phyloP scores from a whole-genome alignment of 2,329 filamentous ascomycete genomes.

The Shiraia bambusicola region DNA sequence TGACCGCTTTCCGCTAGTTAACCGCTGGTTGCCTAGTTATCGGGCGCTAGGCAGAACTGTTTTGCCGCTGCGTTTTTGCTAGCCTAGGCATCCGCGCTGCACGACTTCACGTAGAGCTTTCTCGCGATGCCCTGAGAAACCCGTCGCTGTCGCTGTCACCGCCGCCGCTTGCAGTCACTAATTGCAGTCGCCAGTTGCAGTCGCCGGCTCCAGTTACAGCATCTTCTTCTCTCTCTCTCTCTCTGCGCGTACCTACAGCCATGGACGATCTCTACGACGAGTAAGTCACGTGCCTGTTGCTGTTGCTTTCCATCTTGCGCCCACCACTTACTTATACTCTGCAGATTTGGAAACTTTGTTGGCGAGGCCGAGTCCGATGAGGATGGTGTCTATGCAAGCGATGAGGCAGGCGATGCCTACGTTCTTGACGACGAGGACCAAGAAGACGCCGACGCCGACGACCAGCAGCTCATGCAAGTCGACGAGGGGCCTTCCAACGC shows the following conservation, averaged over 20 bases:
- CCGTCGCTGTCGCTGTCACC: no score
- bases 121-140: no score
- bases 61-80: slow-evolving; percentile 26
- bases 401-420: slow-evolving; percentile 77
- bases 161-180: no score
- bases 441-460: slow-evolving; percentile 51
- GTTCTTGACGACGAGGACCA: slow-evolving; percentile 63
- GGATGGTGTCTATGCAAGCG: slow-evolving; percentile 71
- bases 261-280: slow-evolving; percentile 99
- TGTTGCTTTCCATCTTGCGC: no score
- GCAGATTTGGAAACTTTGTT: slow-evolving; percentile 96
- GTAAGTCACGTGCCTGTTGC: slow-evolving; percentile 49
- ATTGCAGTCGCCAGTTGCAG: slow-evolving; percentile 1
- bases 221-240: no score
- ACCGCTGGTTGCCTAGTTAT: no score
- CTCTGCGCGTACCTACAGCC: slow-evolving; percentile 27
- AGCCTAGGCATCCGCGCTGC: no score
- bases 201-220: slow-evolving; percentile 9
- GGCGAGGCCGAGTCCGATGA: slow-evolving; percentile 90
- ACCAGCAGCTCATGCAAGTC: slow-evolving; percentile 90
- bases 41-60: slow-evolving; percentile 17
- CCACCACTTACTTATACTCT: not conserved
- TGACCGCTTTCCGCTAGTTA: no score
- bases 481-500: slow-evolving; percentile 93
- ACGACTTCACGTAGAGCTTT: no score